These are phyloP conservation scores for Podochytrium sp. DNA, from an alignment of 192 early-diverging fungal genomes.

Conservation along the genomic window DNA sequence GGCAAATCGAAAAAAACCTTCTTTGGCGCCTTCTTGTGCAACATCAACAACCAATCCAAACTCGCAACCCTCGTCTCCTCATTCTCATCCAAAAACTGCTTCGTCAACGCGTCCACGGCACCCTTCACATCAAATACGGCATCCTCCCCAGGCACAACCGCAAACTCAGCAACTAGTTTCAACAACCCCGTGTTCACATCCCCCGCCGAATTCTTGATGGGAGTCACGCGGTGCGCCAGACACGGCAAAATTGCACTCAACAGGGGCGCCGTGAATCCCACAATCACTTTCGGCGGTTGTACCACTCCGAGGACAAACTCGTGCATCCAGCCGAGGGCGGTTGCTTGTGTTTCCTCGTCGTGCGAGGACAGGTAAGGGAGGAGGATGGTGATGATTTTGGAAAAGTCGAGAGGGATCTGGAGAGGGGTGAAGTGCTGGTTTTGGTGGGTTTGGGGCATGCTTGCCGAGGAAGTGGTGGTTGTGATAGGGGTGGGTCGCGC, in stretches of 20 bases:
- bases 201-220: conserved; percentile 73
- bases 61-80: conserved; percentile 92
- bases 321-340: conserved; percentile 89
- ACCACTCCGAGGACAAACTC: conserved; percentile 84
- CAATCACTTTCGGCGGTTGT: conserved; percentile 74
- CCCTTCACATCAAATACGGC: conserved; percentile 79
- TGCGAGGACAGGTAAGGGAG: conserved; percentile 70
- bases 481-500: not conserved
- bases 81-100: conserved; percentile 82
- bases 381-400: conserved; percentile 81
- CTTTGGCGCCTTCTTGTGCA: conserved; percentile 90
- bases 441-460: not conserved
- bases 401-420: conserved; percentile 71
- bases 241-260: conserved; percentile 85
- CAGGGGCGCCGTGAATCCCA: conserved; percentile 80
- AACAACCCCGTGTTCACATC: conserved; percentile 84
- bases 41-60: conserved; percentile 95
- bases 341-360: conserved; percentile 90
- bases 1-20: conserved; percentile 47
- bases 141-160: not conserved
- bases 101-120: conserved; percentile 78
- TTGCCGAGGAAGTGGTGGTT: not conserved
- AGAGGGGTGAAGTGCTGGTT: not conserved
- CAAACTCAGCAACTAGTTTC: conserved; percentile 70
- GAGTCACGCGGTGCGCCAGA: conserved; percentile 72